Percentiles rank a stretch among this genome's conserved stretches.
phyloP scores from a whole-genome alignment of 2,329 filamentous ascomycete genomes.

The Dryadomyces quercivorus region DNA sequence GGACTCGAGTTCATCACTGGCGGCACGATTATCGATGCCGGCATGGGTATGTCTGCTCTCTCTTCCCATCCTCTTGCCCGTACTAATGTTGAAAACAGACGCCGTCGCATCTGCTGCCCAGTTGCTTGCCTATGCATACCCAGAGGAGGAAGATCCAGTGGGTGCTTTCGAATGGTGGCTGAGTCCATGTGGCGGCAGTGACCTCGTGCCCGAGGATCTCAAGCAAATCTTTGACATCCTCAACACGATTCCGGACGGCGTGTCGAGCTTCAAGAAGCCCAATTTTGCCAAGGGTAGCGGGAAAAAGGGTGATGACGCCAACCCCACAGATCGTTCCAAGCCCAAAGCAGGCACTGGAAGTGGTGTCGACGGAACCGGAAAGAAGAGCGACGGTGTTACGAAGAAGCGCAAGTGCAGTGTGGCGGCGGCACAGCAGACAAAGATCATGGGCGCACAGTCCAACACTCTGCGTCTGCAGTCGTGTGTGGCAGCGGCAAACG shows the following conservation, averaged over 20 bases:
- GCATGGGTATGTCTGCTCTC: not conserved
- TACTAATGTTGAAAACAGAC: not conserved
- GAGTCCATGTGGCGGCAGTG: constrained; percentile 10
- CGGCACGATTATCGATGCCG: constrained; percentile 3
- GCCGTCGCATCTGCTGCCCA: not conserved
- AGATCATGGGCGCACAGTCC: constrained; percentile 1
- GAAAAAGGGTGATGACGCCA: constrained; percentile 9
- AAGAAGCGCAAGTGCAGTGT: constrained; percentile 9
- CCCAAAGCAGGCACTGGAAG: not conserved
- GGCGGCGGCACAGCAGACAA: constrained; percentile 1
- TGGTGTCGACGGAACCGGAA: not conserved
- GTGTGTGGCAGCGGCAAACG: constrained; percentile 3
- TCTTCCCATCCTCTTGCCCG: not conserved
- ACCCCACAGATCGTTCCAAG: constrained; percentile 7
- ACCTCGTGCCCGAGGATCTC: constrained; percentile 12
- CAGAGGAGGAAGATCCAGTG: constrained; percentile 8
- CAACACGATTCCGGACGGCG: constrained; percentile 6
- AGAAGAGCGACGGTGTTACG: not conserved
- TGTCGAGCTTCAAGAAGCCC: constrained; percentile 9
- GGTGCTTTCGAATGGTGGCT: constrained; percentile 13
- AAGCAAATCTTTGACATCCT: constrained; percentile 12
- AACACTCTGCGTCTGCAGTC: constrained; percentile 11
- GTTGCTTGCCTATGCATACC: constrained; percentile 5
- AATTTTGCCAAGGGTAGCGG: constrained; percentile 11
- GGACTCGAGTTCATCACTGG: constrained; percentile 4